phyloP scores from a whole-genome alignment of 352 stramenopile genomes.

The Proteromonas lacertae region DNA sequence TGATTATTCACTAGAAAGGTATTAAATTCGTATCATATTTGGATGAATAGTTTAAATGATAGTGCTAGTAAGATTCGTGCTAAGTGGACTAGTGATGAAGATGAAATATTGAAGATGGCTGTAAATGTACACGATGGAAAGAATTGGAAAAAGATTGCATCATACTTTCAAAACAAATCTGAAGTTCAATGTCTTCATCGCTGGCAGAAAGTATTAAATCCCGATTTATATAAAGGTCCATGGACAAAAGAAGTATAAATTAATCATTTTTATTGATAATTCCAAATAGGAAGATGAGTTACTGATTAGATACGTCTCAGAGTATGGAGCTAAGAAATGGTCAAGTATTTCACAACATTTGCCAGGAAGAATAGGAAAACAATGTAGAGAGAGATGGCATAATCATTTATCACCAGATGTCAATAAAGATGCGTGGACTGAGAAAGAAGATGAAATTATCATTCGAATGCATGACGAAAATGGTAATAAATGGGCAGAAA shows the following conservation, averaged over 20 bases:
- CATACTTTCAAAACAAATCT: not conserved
- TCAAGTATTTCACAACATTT: not conserved
- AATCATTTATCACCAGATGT: slow-evolving; percentile 65
- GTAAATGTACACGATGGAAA: not conserved
- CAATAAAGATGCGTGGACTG: slow-evolving; percentile 69
- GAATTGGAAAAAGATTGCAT: not conserved
- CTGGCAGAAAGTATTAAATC: not conserved
- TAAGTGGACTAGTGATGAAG: not conserved
- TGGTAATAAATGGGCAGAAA: not conserved
- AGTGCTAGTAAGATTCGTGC: no score
- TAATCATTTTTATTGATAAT: no score
- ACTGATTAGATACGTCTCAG: not conserved
- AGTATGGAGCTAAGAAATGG: slow-evolving; percentile 1
- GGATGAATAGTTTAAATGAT: no score
- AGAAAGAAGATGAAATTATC: slow-evolving; percentile 6
- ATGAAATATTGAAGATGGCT: not conserved
- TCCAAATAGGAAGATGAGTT: slow-evolving; percentile 1
- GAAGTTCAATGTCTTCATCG: slow-evolving; percentile 1
- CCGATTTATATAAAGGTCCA: not conserved
- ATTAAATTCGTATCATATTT: no score
- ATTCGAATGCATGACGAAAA: not conserved
- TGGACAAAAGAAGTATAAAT: not conserved
- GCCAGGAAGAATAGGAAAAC: slow-evolving; percentile 32
- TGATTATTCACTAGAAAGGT: no score
- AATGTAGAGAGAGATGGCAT: slow-evolving; percentile 65